Percentiles rank a stretch among this genome's conserved stretches.
These are phyloP conservation scores for Naganishia friedmannii DNA, from an alignment of 768 basidiomycete genomes.

Conservation along the genomic window DNA sequence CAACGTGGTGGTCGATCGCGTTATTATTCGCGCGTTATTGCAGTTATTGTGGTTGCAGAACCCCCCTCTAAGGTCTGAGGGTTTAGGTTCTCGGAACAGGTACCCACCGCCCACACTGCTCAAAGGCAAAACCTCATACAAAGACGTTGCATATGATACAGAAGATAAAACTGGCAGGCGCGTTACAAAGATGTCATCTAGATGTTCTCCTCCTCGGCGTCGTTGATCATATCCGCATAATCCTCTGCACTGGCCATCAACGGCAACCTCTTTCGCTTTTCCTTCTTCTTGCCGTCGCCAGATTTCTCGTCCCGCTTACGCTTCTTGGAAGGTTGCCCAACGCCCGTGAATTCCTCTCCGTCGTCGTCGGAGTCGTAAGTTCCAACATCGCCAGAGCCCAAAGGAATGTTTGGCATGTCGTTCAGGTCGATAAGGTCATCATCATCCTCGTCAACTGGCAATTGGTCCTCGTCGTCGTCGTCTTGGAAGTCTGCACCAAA, in stretches of 20 bases:
- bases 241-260: constrained; percentile 51
- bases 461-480: constrained; percentile 55
- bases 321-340: constrained; percentile 53
- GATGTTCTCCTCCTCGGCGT: constrained; percentile 47
- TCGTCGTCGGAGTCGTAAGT: constrained; percentile 41
- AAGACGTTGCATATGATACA: background rate
- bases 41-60: no score
- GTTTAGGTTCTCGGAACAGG: no score
- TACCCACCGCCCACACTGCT: no score
- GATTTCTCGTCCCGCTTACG: constrained; percentile 55
- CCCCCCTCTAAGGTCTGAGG: no score
- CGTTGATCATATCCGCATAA: constrained; percentile 51
- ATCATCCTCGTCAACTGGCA: constrained; percentile 47
- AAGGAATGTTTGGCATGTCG: constrained; percentile 47
- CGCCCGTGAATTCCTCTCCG: constrained; percentile 53
- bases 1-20: constrained; percentile 1
- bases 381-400: constrained; percentile 28
- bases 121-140: background rate
- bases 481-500: constrained; percentile 58
- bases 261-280: constrained; percentile 63
- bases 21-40: background rate
- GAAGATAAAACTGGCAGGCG: background rate
- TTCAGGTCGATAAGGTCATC: constrained; percentile 46
- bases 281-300: constrained; percentile 53
- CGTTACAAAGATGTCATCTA: constrained; percentile 19